These are phyloP conservation scores for Paecilomyces formosus DNA, from an alignment of 2,329 filamentous ascomycete species.

Conservation along the genomic window DNA sequence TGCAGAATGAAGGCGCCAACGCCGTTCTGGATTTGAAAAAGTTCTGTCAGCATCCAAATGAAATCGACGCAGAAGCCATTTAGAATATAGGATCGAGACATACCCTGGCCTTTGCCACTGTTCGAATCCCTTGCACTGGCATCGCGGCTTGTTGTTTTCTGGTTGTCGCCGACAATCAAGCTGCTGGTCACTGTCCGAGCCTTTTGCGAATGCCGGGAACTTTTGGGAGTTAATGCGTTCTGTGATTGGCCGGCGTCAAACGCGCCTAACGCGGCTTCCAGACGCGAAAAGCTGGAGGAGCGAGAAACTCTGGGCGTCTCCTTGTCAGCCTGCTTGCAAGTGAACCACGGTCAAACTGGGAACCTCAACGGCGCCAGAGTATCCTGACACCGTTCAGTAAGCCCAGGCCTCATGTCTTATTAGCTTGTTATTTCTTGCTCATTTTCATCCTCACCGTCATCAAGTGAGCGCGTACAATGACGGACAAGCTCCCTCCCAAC, in stretches of 20 bases:
- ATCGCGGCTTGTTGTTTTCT: slow-evolving; percentile 20
- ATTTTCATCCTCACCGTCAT: slow-evolving; percentile 12
- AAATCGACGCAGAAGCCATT: background rate
- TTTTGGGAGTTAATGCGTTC: slow-evolving; percentile 13
- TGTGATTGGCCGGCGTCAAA: background rate
- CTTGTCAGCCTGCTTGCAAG: background rate
- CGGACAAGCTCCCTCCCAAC: slow-evolving; percentile 90
- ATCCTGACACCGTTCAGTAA: slow-evolving; percentile 10
- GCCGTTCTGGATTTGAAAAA: slow-evolving; percentile 62
- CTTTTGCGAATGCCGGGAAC: slow-evolving; percentile 10
- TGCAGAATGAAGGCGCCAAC: slow-evolving; percentile 94
- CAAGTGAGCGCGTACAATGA: slow-evolving; percentile 55
- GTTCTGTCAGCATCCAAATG: slow-evolving; percentile 6
- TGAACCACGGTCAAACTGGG: slow-evolving; percentile 5
- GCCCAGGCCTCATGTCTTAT: slow-evolving; percentile 8
- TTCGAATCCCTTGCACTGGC: slow-evolving; percentile 43
- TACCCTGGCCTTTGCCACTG: slow-evolving; percentile 51
- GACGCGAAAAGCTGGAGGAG: slow-evolving; percentile 1
- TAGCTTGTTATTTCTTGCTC: slow-evolving; percentile 9
- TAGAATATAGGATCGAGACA: slow-evolving; percentile 11
- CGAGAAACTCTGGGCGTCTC: background rate
- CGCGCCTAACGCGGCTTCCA: background rate
- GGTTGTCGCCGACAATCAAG: background rate
- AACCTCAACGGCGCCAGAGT: slow-evolving; percentile 4
- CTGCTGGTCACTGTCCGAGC: slow-evolving; percentile 1